Evolutionary conservation across 495 filamentous ascomycete species (phyloP), one percentile per base, ranked within the genome.

Genomic region (Thozetella sp.): DNA sequence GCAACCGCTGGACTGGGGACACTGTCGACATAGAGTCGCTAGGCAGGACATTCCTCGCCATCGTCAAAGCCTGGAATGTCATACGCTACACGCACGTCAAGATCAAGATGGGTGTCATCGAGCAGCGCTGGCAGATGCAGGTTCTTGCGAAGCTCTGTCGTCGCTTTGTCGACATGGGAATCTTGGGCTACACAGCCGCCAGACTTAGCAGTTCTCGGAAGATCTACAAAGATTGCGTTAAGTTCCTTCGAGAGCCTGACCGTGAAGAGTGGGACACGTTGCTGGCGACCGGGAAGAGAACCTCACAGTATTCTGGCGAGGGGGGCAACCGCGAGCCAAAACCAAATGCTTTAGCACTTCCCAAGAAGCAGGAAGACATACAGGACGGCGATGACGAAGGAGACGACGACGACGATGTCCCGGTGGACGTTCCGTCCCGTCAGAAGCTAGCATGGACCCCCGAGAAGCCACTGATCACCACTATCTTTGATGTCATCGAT

Each of bases 201-300:
- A 76, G 79, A 19, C 76, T 79, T 25, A 64, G 73, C 2, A 70
- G 70, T 30, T 67, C 69, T 15, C 73, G 71, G 56, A 79, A 76
- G 50, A 67, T 83, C 30, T 82, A 76, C 68, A 81, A 80, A 51
- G 78, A 83, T 61, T 93, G 91, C 60, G 77, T 96, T 30, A 88
- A 89, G 70, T 89, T 91, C 34, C 59, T 93, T 22, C 83, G 91
- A 20, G 89, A 91, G n/a, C 90, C 90, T 15, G 85, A 81, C 3
- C 72, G 82, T 15, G 80, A 83, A 12, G 92, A 96, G 63, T 77
- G 86, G 70, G 76, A 83, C 20, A 76, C 79, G 57, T 85, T 89
- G 54, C 72, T 76, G 11, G 66, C 68, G 4, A 71, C 69, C 0
- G 72, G 74, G 3, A 77, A 73, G 51, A 73, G 70, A 54, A 71